These are phyloP conservation scores for Aspergillus biplanus DNA, from an alignment of 495 filamentous ascomycete genomes.

Conservation along the genomic window DNA sequence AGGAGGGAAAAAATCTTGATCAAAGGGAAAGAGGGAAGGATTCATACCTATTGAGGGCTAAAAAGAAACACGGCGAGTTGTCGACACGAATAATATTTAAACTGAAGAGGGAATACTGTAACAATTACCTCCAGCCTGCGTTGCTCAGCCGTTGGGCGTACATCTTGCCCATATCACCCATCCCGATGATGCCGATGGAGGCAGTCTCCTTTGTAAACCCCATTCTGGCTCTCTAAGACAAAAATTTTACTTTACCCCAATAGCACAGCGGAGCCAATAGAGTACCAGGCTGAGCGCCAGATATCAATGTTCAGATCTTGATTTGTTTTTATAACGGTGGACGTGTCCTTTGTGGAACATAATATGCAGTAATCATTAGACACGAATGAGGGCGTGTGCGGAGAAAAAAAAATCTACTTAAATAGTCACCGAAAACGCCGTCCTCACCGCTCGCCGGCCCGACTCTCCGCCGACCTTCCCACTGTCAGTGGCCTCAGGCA, in stretches of 20 bases:
- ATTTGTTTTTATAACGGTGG: background rate
- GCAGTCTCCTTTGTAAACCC: slow-evolving; percentile 62
- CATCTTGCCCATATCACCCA: slow-evolving; percentile 99
- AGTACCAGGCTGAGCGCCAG: background rate
- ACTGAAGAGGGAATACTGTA: slow-evolving; percentile 6
- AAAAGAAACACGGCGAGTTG: slow-evolving; percentile 11
- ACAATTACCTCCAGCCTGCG: slow-evolving; percentile 91
- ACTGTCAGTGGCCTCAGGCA: slow-evolving; percentile 23
- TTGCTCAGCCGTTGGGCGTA: slow-evolving; percentile 84
- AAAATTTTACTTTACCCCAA: background rate
- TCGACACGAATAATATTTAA: slow-evolving; percentile 20
- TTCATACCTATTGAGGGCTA: slow-evolving; percentile 37
- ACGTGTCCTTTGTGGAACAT: background rate
- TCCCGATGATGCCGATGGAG: slow-evolving; percentile 90
- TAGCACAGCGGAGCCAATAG: background rate
- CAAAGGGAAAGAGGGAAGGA: slow-evolving; percentile 20
- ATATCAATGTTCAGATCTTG: background rate
- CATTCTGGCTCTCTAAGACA: slow-evolving; percentile 30
- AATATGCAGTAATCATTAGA: background rate
- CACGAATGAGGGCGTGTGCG: slow-evolving; percentile 18
- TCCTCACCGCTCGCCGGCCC: slow-evolving; percentile 40
- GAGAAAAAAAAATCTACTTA: slow-evolving; percentile 31
- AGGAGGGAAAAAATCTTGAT: slow-evolving; percentile 24
- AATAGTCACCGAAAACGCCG: slow-evolving; percentile 31
- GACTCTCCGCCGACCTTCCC: slow-evolving; percentile 24